Evolutionary conservation across 2,329 filamentous ascomycete genomes (phyloP).

Genomic region (Aspergillus alliaceus): DNA sequence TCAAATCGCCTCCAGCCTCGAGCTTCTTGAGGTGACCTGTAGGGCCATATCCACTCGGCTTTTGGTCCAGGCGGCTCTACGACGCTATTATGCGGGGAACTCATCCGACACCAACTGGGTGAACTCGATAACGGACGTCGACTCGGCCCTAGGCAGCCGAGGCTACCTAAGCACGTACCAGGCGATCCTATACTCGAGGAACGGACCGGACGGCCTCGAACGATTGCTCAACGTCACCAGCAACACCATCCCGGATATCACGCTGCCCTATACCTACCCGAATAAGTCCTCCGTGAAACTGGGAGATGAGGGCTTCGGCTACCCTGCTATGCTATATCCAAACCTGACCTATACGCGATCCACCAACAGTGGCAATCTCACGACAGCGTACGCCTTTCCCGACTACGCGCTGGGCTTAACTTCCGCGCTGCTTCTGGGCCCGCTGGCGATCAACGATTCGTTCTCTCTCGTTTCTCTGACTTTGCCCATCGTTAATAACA

Average conservation of each 20-base stretch:
- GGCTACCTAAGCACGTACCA: slow-evolving; percentile 63
- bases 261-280: slow-evolving; percentile 60
- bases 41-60: slow-evolving; percentile 67
- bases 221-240: slow-evolving; percentile 67
- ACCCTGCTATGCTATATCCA: slow-evolving; percentile 71
- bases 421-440: slow-evolving; percentile 73
- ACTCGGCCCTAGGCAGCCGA: slow-evolving; percentile 64
- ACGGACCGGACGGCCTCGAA: slow-evolving; percentile 56
- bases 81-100: slow-evolving; percentile 54
- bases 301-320: slow-evolving; percentile 65
- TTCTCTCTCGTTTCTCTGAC: slow-evolving; percentile 80
- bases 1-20: slow-evolving; percentile 74
- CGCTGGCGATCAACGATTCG: slow-evolving; percentile 68
- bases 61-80: slow-evolving; percentile 53
- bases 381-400: slow-evolving; percentile 33
- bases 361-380: background rate
- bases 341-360: slow-evolving; percentile 66
- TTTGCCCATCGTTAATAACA: slow-evolving; percentile 71
- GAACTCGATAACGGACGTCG: slow-evolving; percentile 62
- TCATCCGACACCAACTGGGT: slow-evolving; percentile 60
- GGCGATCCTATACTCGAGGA: slow-evolving; percentile 69
- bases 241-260: slow-evolving; percentile 42
- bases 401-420: slow-evolving; percentile 43
- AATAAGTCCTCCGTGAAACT: slow-evolving; percentile 62
- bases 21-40: slow-evolving; percentile 74